Evolutionary conservation across 225 moss, liverwort and hornwort genomes (phyloP), one percentile per base, ranked within the genome.

Genomic region (Ulota crispa): DNA sequence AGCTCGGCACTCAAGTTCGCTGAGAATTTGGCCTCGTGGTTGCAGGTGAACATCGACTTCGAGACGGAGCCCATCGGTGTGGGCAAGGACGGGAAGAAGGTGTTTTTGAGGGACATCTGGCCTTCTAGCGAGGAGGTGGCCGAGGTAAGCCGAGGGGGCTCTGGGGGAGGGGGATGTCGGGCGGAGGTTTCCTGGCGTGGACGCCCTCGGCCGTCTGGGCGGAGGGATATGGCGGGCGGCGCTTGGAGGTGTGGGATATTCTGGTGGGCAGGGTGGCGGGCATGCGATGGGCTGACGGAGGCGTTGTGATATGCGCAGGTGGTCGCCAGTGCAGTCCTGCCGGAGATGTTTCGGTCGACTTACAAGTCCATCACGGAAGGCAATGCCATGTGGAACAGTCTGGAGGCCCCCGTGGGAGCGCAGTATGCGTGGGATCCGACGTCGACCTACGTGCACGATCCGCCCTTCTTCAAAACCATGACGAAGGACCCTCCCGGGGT

Each of bases 371-470:
- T 98, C 41, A 94, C 97, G n/a, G 80, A 88, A 61, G 95, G 92
- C 41, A 95, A 95, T 78, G 20, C 68, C 8, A 98, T 98, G 95
- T 98, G 97, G 97, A 98, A 95, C 82, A 69, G 77, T 28, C 81
- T 98, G 62, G 78, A 76, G 68, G 79, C 92, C 9, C 94, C 97
- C 0, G 54, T 70, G 63, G 97, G 95, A 69, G 87, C 94, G 37
- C 93, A 95, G 78, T 98, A 98, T 70, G 85, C 84, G 20, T 98
- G 97, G 97, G 95, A 98, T 76, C 59, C 87, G 3, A 85, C 88
- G 2, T 98, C 97, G 34, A 93, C 97, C 30, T 98, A 98, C 32
- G 97, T 98, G 4, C 97, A 95, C 62, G 92, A 98, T 70, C 97
- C 97, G 31, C 97, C 97, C 0, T 98, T 92, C 83, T 98, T 98